Base-by-base conservation (phyloP, 352 stramenopile genomes). In the Globisporangium mamillatum region DNA sequence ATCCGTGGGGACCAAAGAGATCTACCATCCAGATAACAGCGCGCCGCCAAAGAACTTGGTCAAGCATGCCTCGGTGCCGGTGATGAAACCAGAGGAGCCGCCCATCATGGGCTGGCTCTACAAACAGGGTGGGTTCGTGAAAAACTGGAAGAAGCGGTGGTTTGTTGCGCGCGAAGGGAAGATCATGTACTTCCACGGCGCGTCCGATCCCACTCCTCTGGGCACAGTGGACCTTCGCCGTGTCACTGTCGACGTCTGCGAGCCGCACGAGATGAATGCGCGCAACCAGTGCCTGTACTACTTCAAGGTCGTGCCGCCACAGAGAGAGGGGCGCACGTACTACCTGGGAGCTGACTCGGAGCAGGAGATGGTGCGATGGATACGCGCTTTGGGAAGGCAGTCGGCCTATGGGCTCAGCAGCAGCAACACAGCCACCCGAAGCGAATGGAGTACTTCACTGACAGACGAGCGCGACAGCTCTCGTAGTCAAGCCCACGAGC, bases 131-230 rank as follows among this genome's bases (percentile, higher is more conserved):
- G 87, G 87, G 2, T 92, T 95, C 29, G 79, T 95, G 25, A 89
- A 90, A 57, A 93, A 89, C 73, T 95, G 87, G 87, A 95, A 92
- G 67, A 88, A 88, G 53, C 78, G 87, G 53, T 95, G 87, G 87
- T 93, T 93, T 71, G 85, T 95, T 9, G 83, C 85, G 20, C 83
- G 82, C 8, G 87, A 93, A 46, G 85, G 85, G 4, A 89, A 90
- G 63, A 80, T 95, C 60, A 93, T 82, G 75, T 95, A 92, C 60
- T 95, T 89, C 34, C 71, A 85, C 29, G 79, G 71, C 14, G 75
- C 83, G 6, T 83, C 81, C 2, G 84, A 93, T 48, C 80, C 81
- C 16, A 92, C 83, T 56, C 85, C 87, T 22, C 68, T 91, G n/a
- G 85, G 85, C 2, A 76, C 80, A 14, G 81, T 95, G 1, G 78